Conservation (phyloP, 1,139 yeast genomes). For the Sugiyamaella pinicola region DNA sequence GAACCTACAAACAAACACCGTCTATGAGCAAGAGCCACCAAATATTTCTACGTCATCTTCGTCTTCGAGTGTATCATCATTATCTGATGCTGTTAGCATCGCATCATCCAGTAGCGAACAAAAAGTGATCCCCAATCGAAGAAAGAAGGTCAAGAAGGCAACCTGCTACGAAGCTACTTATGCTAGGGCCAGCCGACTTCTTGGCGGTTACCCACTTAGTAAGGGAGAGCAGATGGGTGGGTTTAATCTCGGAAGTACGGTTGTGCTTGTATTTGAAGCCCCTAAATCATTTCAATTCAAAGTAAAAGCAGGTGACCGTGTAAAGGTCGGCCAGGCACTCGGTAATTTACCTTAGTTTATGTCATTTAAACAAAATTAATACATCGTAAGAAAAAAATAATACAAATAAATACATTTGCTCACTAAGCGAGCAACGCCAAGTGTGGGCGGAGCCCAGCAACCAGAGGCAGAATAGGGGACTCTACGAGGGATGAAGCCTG, state of each 20-base stretch:
- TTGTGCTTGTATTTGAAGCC: constrained; percentile 94
- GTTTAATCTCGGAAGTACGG: constrained; percentile 92
- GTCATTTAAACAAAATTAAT: background rate
- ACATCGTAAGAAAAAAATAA: no score
- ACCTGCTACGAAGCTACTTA: constrained; percentile 96
- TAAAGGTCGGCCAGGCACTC: constrained; percentile 81
- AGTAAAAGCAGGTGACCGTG: constrained; percentile 70
- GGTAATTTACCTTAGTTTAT: constrained; percentile 48
- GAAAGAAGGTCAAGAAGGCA: constrained; percentile 55
- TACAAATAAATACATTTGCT: no score
- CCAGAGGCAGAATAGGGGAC: background rate
- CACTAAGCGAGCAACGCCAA: background rate
- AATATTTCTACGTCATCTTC: constrained; percentile 2
- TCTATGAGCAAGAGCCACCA: constrained; percentile 52
- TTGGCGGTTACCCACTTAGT: constrained; percentile 84
- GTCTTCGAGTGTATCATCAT: background rate
- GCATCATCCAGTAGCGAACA: constrained; percentile 4
- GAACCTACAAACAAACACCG: constrained; percentile 80
- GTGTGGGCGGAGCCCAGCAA: background rate
- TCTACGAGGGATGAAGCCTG: constrained; percentile 18
- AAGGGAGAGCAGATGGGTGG: constrained; percentile 98
- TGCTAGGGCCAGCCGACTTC: constrained; percentile 70
- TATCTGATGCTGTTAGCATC: background rate
- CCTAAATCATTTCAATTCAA: constrained; percentile 74
- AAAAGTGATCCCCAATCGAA: background rate